Conservation (phyloP, 352 stramenopile species). For the Blastocystis sp. region DNA sequence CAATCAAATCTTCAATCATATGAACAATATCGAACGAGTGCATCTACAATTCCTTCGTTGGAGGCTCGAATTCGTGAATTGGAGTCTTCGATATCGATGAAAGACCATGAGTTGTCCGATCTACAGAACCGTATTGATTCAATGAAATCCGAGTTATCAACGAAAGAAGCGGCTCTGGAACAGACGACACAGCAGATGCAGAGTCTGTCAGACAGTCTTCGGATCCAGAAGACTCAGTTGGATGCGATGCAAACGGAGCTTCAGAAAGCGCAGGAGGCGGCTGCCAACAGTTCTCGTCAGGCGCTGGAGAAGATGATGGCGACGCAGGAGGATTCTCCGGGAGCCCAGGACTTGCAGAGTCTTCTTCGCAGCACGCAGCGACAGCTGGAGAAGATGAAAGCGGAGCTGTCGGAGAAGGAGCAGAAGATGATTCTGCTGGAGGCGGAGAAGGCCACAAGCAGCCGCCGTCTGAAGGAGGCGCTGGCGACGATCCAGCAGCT, state of each 20-base stretch:
- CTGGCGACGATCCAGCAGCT: background rate
- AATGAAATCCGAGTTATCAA: background rate
- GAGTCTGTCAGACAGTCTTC: background rate
- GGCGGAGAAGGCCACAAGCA: background rate
- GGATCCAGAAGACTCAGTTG: background rate
- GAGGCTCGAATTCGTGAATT: background rate
- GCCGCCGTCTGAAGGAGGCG: background rate
- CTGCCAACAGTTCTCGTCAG: background rate
- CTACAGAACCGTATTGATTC: background rate
- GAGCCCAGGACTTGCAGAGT: background rate
- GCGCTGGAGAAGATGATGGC: background rate
- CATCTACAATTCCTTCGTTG: background rate
- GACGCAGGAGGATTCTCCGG: background rate
- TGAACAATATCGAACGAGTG: background rate
- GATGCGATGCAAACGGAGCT: background rate
- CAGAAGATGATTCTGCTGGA: background rate
- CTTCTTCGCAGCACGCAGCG: background rate
- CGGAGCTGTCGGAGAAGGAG: conserved; percentile 23
- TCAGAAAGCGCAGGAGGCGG: background rate
- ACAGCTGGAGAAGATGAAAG: background rate
- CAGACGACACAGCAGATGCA: no score
- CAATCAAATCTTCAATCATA: background rate
- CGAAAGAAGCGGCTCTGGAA: background rate
- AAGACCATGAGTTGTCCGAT: background rate
- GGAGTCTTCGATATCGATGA: background rate